Evolutionary conservation across 495 filamentous ascomycete genomes (phyloP), one percentile per base, ranked within the genome.

Genomic region (Immersiella caudata): DNA sequence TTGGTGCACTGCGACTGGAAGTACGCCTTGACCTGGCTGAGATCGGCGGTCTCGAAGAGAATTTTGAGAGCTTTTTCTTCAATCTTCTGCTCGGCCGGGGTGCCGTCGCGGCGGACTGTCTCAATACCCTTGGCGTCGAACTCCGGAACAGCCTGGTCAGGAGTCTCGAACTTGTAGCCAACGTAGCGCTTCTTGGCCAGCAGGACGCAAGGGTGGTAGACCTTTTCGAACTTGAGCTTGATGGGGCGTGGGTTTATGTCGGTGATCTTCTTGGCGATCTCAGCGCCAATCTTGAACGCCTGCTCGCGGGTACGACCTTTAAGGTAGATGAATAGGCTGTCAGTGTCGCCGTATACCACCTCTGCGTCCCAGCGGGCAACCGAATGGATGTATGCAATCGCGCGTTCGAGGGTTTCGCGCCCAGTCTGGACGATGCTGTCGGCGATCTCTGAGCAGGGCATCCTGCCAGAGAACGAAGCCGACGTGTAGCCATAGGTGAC

Each of bases 81-180:
- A 68, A 99, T 97, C 80, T 94, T 97, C 75, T 98, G 96, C 76
- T 96, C 92, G 0, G 94, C 95, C 0, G 94, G 93, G 2, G 93
- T 97, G 55, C 95, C 95, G 78, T 99, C 95, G 62, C 95, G 87
- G 9, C 95, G 87, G 26, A 99, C 94, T 0, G 96, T 98, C 81
- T 99, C 95, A 66, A 97, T 98, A 29, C 95, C 95, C 75, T 99
- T 99, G 52, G 96, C 95, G 74, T 99, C 95, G 68, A 99, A 98
- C 21, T 96, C 93, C 22, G 95, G 96, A 68, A 91, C 88, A 21
- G 76, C 81, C 74, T 99, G 94, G 20, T 85, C 79, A 26, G 85
- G 87, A 67, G 84, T 86, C 74, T 99, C 95, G 79, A 96, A 99
- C 75, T 96, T 97, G 83, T 96, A 97, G 24, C 95, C 95, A 40